phyloP scores from a whole-genome alignment of 352 stramenopile genomes.

The Phytopythium boreale region DNA sequence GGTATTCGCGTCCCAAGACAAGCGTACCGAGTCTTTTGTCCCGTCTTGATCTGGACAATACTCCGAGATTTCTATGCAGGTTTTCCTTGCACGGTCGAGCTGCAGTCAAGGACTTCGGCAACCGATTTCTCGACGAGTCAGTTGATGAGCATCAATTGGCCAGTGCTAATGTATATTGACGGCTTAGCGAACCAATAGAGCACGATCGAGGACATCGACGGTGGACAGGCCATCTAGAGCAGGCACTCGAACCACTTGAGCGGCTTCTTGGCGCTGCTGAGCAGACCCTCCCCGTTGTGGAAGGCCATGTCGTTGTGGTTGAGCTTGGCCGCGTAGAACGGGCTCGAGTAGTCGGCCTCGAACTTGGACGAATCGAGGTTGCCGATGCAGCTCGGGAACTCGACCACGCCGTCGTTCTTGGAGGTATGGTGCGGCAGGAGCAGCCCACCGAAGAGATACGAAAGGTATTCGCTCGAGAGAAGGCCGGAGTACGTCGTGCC shows the following conservation, averaged over 20 bases:
- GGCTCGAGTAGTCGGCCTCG: slow-evolving; percentile 24
- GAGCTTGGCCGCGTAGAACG: slow-evolving; percentile 46
- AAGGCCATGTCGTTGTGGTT: slow-evolving; percentile 62
- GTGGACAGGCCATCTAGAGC: slow-evolving; percentile 19
- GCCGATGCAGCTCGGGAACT: slow-evolving; percentile 54
- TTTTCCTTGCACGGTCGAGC: no score
- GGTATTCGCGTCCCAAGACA: neutral
- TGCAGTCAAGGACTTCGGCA: no score
- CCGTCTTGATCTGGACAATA: no score
- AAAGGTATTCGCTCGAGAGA: slow-evolving; percentile 31
- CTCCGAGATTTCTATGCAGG: no score
- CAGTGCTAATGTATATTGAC: no score
- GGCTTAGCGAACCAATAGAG: no score
- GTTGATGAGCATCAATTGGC: no score
- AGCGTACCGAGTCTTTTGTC: no score
- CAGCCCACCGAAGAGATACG: slow-evolving; percentile 22
- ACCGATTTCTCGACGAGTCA: no score
- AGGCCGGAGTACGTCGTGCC: slow-evolving; percentile 35
- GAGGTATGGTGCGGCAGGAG: slow-evolving; percentile 42
- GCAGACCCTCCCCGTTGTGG: slow-evolving; percentile 47
- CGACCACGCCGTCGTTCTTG: slow-evolving; percentile 58
- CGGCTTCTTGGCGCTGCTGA: slow-evolving; percentile 46
- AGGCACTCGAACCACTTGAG: slow-evolving; percentile 63
- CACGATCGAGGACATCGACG: no score
- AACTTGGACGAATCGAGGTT: slow-evolving; percentile 35